Evolutionary conservation across 169 alveolate species (phyloP).

Genomic region (Theileria parva): DNA sequence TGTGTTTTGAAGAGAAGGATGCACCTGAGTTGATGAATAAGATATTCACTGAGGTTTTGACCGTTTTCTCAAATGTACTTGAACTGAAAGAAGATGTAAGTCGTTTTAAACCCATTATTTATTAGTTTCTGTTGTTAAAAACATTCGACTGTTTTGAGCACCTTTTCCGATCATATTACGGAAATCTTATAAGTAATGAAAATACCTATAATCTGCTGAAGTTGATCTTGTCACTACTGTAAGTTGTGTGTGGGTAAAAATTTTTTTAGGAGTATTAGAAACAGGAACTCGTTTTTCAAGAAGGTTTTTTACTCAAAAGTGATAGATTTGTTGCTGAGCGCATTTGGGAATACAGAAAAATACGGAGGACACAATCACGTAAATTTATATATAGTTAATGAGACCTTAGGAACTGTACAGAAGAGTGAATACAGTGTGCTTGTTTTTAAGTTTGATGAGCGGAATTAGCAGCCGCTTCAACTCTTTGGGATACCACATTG

Average conservation of each 20-base stretch:
- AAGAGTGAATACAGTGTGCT: constrained; percentile 34
- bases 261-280: constrained; percentile 28
- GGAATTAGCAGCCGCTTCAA: constrained; percentile 8
- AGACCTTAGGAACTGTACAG: constrained; percentile 19
- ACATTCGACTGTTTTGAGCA: constrained; percentile 24
- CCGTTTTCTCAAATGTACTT: constrained; percentile 31
- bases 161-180: constrained; percentile 32
- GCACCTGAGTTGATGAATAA: constrained; percentile 30
- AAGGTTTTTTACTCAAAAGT: constrained; percentile 49
- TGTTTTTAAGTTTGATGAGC: constrained; percentile 39
- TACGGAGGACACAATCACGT: constrained; percentile 4
- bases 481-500: constrained; percentile 31
- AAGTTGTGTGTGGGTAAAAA: neutral
- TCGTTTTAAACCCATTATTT: neutral
- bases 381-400: neutral
- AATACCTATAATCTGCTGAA: constrained; percentile 53
- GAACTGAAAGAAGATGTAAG: constrained; percentile 63
- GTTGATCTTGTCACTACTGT: constrained; percentile 41
- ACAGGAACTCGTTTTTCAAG: constrained; percentile 27
- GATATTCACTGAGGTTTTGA: constrained; percentile 38
- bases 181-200: constrained; percentile 48
- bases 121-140: constrained; percentile 35
- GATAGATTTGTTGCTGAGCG: constrained; percentile 37
- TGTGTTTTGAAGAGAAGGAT: constrained; percentile 40
- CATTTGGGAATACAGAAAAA: constrained; percentile 32